These are phyloP conservation scores for Huntiella moniliformis DNA, from an alignment of 2,329 filamentous ascomycete genomes.

Conservation along the genomic window DNA sequence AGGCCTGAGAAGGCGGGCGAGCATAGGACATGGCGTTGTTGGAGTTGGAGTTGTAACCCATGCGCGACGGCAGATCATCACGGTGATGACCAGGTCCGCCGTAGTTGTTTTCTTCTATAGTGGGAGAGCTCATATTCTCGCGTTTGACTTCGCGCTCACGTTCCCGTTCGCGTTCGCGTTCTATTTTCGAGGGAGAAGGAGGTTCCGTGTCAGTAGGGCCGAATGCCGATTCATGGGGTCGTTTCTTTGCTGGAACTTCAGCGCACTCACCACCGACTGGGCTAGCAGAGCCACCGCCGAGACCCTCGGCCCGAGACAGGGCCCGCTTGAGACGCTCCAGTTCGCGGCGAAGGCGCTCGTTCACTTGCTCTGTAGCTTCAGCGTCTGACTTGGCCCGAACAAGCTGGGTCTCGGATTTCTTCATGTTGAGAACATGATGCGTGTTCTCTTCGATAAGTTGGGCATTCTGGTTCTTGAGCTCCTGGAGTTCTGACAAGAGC, in stretches of 20 bases:
- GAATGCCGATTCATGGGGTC: constrained; percentile 14
- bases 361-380: constrained; percentile 71
- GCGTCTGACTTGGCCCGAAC: constrained; percentile 80
- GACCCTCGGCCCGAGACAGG: constrained; percentile 40
- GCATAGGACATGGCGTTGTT: constrained; percentile 4
- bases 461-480: constrained; percentile 92
- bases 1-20: constrained; percentile 9
- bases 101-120: constrained; percentile 1
- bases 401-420: constrained; percentile 94
- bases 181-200: constrained; percentile 9
- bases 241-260: constrained; percentile 10
- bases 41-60: neutral
- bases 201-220: constrained; percentile 13
- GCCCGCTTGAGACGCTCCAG: constrained; percentile 88
- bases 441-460: constrained; percentile 95
- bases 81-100: neutral
- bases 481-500: constrained; percentile 71
- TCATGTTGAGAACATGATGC: constrained; percentile 83
- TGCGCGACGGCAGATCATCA: neutral
- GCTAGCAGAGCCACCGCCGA: constrained; percentile 17
- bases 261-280: constrained; percentile 13
- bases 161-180: constrained; percentile 12
- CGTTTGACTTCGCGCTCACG: constrained; percentile 2
- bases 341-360: constrained; percentile 69
- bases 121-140: constrained; percentile 26